Evolutionary conservation across 2,329 filamentous ascomycete species (phyloP), one percentile per base, ranked within the genome.

Genomic region (Mycosphaerelloides madeirae): DNA sequence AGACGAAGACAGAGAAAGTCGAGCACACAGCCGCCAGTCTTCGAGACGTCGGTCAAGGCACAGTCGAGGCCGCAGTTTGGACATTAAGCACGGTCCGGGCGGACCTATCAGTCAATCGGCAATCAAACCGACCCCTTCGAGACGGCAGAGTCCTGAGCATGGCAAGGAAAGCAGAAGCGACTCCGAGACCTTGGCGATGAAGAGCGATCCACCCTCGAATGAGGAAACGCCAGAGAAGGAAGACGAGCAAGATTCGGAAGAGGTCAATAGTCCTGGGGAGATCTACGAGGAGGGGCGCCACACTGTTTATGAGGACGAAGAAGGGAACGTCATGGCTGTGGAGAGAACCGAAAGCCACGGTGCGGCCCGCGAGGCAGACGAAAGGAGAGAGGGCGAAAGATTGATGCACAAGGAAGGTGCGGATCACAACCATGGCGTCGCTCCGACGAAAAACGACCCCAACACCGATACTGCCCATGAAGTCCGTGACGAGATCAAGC

Each of bases 101-200:
- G 93, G 93, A 0, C 93, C 89, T 3, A 84, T 97, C 55, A 86
- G 80, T 49, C 83, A 94, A 60, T 95, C 91, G 29, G 93, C 93
- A 18, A 96, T 97, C 56, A 83, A 79, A 53, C 93, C 93, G 29
- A 68, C 70, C 11, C 59, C 64, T 29, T 61, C 65, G 29, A 58
- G 62, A 38, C 53, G 32, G 1, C 65, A 70, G 31, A 50, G 50
- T 5, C 55, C 57, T 13, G 59, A 65, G 13, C 56, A 67, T 58
- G 49, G 63, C 59, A 44, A 50, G n/a, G 47, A 43, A 28, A 45
- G 54, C 57, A 48, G 74, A 63, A 62, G 68, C 50, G 66, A 73
- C 48, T 69, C 71, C 25, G 69, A 70, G 43, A 69, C 67, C 13
- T 58, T 67, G 41, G 68, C 68, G 44, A 58, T 72, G 47, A 67